Conservation (phyloP, 1,284 basidiomycete species). For the Baeospora myosura region DNA sequence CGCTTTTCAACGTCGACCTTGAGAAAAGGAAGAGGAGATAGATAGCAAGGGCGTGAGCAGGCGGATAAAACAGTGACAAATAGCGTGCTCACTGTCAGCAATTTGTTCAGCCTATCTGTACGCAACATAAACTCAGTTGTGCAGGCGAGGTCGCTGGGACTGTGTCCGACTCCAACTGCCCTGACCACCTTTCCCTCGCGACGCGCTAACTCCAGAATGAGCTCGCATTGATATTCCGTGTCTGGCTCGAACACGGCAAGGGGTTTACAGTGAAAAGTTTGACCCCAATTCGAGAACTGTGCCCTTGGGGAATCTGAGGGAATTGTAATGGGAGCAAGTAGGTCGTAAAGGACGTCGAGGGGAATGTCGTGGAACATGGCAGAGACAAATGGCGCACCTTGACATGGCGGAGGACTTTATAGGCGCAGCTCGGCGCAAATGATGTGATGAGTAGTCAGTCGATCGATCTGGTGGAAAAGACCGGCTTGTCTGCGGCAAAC, state of each 20-base stretch:
- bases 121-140: conserved; percentile 79
- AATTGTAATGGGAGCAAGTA: conserved; percentile 46
- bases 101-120: conserved; percentile 60
- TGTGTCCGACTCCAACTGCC: conserved; percentile 87
- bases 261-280: conserved; percentile 58
- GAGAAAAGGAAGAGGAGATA: conserved; percentile 8
- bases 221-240: conserved; percentile 64
- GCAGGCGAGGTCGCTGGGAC: conserved; percentile 88
- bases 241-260: conserved; percentile 73
- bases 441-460: too few species aligned
- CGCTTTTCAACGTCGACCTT: conserved; percentile 70
- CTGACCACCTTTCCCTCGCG: conserved; percentile 68
- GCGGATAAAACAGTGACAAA: too few species aligned
- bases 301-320: conserved; percentile 33
- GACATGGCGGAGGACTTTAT: too few species aligned
- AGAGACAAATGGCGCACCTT: too few species aligned
- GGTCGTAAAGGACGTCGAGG: conserved; percentile 36
- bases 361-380: conserved; percentile 22
- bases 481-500: too few species aligned
- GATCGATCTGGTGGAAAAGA: too few species aligned
- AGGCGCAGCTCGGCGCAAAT: too few species aligned
- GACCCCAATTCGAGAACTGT: conserved; percentile 67
- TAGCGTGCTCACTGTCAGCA: conserved; percentile 59
- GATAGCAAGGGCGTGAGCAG: conserved; percentile 8
- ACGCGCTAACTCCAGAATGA: conserved; percentile 79